Evolutionary conservation across 768 basidiomycete genomes (phyloP), one percentile per base, ranked within the genome.

Genomic region (Trametes maxima): DNA sequence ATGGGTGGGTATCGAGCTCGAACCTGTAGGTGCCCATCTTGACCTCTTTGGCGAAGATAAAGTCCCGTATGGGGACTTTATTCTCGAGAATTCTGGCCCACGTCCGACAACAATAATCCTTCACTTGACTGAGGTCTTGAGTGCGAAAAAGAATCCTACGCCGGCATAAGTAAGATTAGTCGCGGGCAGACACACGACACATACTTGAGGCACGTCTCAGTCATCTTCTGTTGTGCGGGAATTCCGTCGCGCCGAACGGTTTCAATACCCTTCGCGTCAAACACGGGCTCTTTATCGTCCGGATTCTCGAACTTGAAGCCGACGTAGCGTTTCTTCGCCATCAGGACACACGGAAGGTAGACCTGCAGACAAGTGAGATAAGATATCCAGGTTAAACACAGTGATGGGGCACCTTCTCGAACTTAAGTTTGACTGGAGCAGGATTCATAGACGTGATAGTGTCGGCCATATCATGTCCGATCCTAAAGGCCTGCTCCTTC

Each of bases 221-320:
- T 85, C 86, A 98, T 95, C 76, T 97, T 98, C 68, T 86, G 84
- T 70, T 94, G 92, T 0, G 95, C 97, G 4, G 85, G 83, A 33
- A 97, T 86, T 11, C 94, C 94, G 69, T 99, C 97, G 60, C 97
- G 80, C 5, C 97, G 83, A 33, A 98, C 91, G 1, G 95, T 98
- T 75, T 99, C 97, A 54, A 99, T 98, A 0, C 97, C 97, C 71
- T 99, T 98, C 6, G 95, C 97, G 67, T 99, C 96, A 67, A 98
- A 97, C 0, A 75, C 78, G 1, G 95, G 92, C 47, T 88, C 86
- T 0, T 59, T 72, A 13, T 97, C 92, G 65, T 94, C 90, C 0
- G 88, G 82, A 54, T 77, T 82, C 74, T 99, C 97, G 64, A 89
- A 98, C 71, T 95, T 96, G 79, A 92, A 97, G 0, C 97, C 97